phyloP scores from a whole-genome alignment of 2,329 filamentous ascomycete genomes.

The Botrytis tulipae region DNA sequence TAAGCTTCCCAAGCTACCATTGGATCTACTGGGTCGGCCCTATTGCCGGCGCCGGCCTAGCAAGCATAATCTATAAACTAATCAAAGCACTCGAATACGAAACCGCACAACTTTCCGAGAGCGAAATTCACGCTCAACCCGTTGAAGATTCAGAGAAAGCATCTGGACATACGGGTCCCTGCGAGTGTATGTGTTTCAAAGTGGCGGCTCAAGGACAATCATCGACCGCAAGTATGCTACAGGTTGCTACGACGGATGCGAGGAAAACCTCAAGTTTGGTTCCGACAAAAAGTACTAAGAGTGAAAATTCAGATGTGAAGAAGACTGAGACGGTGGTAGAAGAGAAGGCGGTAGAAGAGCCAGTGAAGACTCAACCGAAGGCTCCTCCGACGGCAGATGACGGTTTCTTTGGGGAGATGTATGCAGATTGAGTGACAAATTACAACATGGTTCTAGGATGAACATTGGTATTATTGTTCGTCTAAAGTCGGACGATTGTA shows the following conservation, averaged over 20 bases:
- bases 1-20: constrained; percentile 44
- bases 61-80: constrained; percentile 50
- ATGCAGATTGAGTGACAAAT: constrained; percentile 2
- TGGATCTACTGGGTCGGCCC: constrained; percentile 54
- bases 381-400: background rate
- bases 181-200: constrained; percentile 21
- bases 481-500: background rate
- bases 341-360: background rate
- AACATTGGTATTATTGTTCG: background rate
- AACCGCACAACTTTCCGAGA: constrained; percentile 32
- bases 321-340: background rate
- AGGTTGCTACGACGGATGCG: background rate
- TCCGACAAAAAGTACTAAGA: constrained; percentile 16
- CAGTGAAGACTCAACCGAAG: background rate
- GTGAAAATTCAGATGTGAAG: background rate
- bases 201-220: background rate
- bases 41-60: constrained; percentile 48
- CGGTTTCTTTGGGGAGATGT: constrained; percentile 19
- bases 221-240: background rate
- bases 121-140: background rate
- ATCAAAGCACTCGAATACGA: constrained; percentile 53
- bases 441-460: background rate
- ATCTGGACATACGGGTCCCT: constrained; percentile 15
- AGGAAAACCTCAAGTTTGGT: constrained; percentile 9
- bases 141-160: constrained; percentile 14